A percentile compares a stretch with the other conserved stretches of the same genome.
Conservation (phyloP, 108 stramenopile genomes). For the Cyclotella kingstonii region DNA sequence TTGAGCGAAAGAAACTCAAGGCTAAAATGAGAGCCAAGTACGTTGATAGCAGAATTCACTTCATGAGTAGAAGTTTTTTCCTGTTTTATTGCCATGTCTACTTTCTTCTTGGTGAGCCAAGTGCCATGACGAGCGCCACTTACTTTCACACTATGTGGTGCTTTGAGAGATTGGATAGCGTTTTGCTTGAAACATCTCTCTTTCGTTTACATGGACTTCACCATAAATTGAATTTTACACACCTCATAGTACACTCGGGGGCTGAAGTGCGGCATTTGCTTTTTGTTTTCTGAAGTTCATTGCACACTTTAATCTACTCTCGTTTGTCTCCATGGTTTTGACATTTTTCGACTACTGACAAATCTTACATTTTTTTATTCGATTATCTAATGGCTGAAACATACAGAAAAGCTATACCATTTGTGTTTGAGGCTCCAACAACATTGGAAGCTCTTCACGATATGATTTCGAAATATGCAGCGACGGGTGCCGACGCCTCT, state of each 20-base stretch:
- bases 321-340: conserved; percentile 82
- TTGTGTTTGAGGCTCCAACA: conserved; percentile 88
- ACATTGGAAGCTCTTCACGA: conserved; percentile 87
- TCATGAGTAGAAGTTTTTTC: not conserved
- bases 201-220: conserved; percentile 29
- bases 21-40: conserved; percentile 78
- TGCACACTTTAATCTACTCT: conserved; percentile 37
- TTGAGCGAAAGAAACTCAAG: conserved; percentile 61
- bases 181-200: conserved; percentile 50
- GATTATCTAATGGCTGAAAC: not conserved
- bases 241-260: conserved; percentile 80
- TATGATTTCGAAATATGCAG: conserved; percentile 76
- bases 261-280: not conserved
- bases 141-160: conserved; percentile 33
- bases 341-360: conserved; percentile 44
- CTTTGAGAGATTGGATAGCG: conserved; percentile 42
- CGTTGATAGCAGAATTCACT: too few relatives aligned
- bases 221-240: conserved; percentile 40
- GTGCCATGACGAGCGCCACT: too few relatives aligned
- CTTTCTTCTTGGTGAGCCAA: too few relatives aligned
- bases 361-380: not conserved
- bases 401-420: conserved; percentile 79
- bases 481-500: conserved; percentile 78
- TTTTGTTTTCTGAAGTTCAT: conserved; percentile 3
- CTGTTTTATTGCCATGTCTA: conserved; percentile 20